A percentile compares a stretch with the other conserved stretches of the same genome.
These are phyloP conservation scores for Symbiodinium pilosum DNA, from an alignment of 73 alveolate genomes.

Conservation along the genomic window DNA sequence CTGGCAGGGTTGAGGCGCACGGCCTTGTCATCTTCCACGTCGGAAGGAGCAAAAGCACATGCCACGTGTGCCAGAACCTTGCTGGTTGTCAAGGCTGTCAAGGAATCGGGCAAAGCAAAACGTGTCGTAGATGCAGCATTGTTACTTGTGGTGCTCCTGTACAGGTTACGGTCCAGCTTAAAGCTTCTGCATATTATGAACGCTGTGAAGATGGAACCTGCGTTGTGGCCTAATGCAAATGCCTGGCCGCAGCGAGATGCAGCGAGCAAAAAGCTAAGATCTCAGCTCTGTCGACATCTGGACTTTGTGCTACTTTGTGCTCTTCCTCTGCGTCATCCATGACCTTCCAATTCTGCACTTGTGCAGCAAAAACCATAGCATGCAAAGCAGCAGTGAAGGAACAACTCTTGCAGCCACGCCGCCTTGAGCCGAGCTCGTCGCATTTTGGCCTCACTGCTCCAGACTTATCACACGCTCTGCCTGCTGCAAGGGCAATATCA, in stretches of 20 bases:
- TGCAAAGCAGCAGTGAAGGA: too few relatives aligned
- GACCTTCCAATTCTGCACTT: not conserved
- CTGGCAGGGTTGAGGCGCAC: too few relatives aligned
- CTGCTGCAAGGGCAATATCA: too few relatives aligned
- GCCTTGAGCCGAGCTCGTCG: constrained; percentile 8
- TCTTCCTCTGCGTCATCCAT: not conserved
- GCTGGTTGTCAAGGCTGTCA: not conserved
- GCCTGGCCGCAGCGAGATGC: not conserved
- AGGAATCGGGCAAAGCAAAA: too few relatives aligned
- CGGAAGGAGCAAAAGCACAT: constrained; percentile 66
- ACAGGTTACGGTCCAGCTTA: too few relatives aligned
- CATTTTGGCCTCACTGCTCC: constrained; percentile 4
- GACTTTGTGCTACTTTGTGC: not conserved
- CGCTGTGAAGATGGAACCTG: too few relatives aligned
- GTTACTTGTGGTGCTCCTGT: too few relatives aligned
- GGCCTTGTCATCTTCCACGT: constrained; percentile 93
- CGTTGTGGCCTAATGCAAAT: too few relatives aligned
- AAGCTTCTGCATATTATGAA: too few relatives aligned
- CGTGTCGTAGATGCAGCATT: too few relatives aligned
- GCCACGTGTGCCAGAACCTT: constrained; percentile 82
- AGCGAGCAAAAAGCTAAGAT: not conserved
- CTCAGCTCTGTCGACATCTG: constrained; percentile 3
- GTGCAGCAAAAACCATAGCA: too few relatives aligned
- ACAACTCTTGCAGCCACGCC: not conserved
- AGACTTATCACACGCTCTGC: too few relatives aligned